Base-by-base conservation (phyloP, 345 rosid genomes). In the Zanthoxylum bungeanum region DNA sequence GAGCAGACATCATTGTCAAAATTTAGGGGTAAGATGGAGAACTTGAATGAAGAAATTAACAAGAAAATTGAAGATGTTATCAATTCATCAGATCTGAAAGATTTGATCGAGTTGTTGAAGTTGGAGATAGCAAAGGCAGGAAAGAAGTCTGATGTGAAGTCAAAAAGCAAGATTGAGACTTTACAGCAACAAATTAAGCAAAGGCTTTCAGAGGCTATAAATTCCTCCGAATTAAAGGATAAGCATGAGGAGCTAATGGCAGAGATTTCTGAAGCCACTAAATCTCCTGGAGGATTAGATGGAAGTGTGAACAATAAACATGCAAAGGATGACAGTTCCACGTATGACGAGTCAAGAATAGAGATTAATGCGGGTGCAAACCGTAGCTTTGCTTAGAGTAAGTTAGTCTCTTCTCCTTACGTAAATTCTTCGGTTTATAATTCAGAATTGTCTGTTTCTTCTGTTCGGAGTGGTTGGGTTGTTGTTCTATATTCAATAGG, bases 101-200 rank as follows among this genome's bases (percentile, higher is more conserved):
- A 76, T 68, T 75, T 86, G 87, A 72, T 87, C 0, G 87, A 86
- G 83, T 75, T 81, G 47, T 86, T 88, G 78, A 89, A 89, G 78
- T 72, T 87, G 76, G 92, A 87, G 82, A 71, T 71, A 16, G 89
- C 80, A 22, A 89, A 81, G 82, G 93, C 87, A 6, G 88, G 85
- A 74, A 60, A 79, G 46, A 79, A 58, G 0, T 88, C 89, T 25
- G 88, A 82, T 72, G 67, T 7, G 3, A 69, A 78, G 2, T 73
- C 86, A 36, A 83, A 73, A 76, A 74, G 70, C 61, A 85, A 81
- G 80, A 87, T 94, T 22, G 85, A 80, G 67, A 76, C 87, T 71
- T 81, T 90, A 58, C 82, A 82, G 76, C 77, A 83, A 47, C 86
- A 91, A 75, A 88, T 90, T 66, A 88, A 80, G 82, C 78, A 73